These are phyloP conservation scores for Candida rishiriensis DNA, from an alignment of 805 yeast genomes.

Conservation along the genomic window DNA sequence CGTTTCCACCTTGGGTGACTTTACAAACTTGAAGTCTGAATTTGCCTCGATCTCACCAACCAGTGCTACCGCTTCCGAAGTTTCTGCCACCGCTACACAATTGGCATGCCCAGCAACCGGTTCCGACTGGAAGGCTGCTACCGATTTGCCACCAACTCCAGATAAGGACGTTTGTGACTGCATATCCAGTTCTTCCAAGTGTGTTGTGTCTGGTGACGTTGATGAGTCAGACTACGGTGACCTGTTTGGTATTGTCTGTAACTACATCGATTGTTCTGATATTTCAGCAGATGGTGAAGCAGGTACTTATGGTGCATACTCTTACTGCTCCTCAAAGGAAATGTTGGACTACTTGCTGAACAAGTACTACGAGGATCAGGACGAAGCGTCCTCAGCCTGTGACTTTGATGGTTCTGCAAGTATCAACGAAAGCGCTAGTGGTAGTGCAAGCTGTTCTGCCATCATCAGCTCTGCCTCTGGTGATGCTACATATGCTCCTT, in stretches of 20 bases:
- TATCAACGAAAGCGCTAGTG: conserved; percentile 37
- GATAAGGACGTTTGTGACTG: conserved; percentile 63
- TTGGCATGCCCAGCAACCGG: conserved; percentile 48
- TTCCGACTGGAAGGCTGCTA: conserved; percentile 61
- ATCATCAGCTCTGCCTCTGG: conserved; percentile 42
- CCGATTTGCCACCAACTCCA: conserved; percentile 76
- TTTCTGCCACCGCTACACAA: conserved; percentile 32
- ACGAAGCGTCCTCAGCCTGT: conserved; percentile 50
- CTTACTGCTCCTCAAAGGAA: conserved; percentile 68
- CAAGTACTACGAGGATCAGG: conserved; percentile 52
- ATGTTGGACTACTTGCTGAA: conserved; percentile 66
- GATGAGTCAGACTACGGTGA: conserved; percentile 51
- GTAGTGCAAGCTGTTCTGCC: conserved; percentile 43
- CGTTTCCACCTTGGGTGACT: conserved; percentile 62
- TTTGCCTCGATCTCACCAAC: conserved; percentile 51
- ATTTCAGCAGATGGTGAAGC: conserved; percentile 55
- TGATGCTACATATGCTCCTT: conserved; percentile 31
- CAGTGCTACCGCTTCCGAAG: conserved; percentile 32
- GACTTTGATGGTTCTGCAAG: conserved; percentile 69
- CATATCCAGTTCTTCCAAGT: conserved; percentile 44
- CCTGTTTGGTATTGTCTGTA: conserved; percentile 56
- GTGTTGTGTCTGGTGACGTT: conserved; percentile 55
- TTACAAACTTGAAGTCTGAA: conserved; percentile 49
- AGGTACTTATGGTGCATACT: conserved; percentile 70
- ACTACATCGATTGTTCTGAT: conserved; percentile 53